A percentile compares a stretch with the other conserved stretches of the same genome.
Conservation (phyloP, 139 green algal genomes). For the Gonium pectorale region DNA sequence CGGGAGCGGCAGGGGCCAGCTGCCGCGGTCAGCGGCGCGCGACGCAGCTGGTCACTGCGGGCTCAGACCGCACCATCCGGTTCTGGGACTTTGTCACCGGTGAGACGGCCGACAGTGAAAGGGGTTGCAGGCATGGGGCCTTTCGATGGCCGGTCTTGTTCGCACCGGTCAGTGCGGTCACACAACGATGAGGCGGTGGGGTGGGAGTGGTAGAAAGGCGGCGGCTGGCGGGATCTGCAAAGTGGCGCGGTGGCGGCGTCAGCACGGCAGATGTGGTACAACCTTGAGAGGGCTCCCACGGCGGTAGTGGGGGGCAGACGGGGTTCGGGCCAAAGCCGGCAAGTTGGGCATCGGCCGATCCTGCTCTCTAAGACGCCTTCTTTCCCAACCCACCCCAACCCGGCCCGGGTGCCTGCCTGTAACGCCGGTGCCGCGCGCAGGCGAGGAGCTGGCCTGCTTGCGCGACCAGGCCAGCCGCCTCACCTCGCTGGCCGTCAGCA, state of each 20-base stretch:
- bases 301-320: not conserved
- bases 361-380: not conserved
- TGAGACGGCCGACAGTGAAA: not conserved
- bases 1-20: not conserved
- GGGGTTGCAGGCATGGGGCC: too few relatives aligned
- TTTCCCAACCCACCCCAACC: not conserved
- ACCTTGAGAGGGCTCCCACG: not conserved
- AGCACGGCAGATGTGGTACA: too few relatives aligned
- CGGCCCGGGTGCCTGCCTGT: not conserved
- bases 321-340: too few relatives aligned
- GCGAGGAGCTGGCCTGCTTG: slow-evolving; percentile 9
- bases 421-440: too few relatives aligned
- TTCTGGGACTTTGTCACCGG: slow-evolving; percentile 9
- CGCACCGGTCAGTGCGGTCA: too few relatives aligned
- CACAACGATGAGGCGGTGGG: too few relatives aligned
- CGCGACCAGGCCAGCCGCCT: not conserved
- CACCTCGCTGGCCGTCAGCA: not conserved
- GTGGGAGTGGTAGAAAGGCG: too few relatives aligned
- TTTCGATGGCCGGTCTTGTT: too few relatives aligned
- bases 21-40: not conserved
- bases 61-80: slow-evolving; percentile 8
- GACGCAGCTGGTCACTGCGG: not conserved
- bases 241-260: not conserved
- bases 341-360: not conserved
- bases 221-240: not conserved